A percentile compares a stretch with the other conserved stretches of the same genome.
Evolutionary conservation across 192 early-diverging fungal species (phyloP).

Genomic region (Coemansia furcata): DNA sequence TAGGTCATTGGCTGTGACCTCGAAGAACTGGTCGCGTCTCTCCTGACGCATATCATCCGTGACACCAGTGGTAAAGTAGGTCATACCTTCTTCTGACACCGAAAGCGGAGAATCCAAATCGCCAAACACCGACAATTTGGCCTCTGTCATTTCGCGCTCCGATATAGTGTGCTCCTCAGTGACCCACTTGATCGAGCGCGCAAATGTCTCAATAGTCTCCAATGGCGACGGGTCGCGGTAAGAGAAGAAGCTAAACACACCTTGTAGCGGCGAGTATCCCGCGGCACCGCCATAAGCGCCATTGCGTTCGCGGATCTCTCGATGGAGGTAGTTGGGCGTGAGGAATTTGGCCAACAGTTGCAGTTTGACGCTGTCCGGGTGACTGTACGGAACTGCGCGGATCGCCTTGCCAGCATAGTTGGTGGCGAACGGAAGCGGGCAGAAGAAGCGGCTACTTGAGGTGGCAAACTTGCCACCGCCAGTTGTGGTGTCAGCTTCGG

Average conservation of each 20-base stretch:
- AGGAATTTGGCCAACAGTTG: conserved; percentile 80
- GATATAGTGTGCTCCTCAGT: conserved; percentile 38
- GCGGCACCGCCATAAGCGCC: conserved; percentile 97
- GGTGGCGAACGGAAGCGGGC: conserved; percentile 80
- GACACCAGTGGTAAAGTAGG: conserved; percentile 72
- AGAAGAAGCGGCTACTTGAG: conserved; percentile 64
- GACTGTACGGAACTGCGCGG: conserved; percentile 80
- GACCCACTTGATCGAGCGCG: conserved; percentile 66
- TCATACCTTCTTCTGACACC: conserved; percentile 81
- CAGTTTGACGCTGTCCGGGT: conserved; percentile 74
- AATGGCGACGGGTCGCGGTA: conserved; percentile 87
- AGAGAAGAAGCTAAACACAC: conserved; percentile 84
- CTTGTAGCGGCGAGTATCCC: conserved; percentile 66
- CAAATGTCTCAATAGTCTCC: conserved; percentile 72
- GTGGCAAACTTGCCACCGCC: conserved; percentile 34
- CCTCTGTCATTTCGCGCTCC: conserved; percentile 77
- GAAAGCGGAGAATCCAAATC: conserved; percentile 80
- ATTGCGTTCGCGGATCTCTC: conserved; percentile 95
- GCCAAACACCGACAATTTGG: conserved; percentile 88
- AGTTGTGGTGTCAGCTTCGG: not conserved
- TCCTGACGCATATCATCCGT: conserved; percentile 84
- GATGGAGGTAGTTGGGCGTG: conserved; percentile 86
- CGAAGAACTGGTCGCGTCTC: conserved; percentile 76
- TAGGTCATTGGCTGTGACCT: conserved; percentile 64
- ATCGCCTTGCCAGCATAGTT: conserved; percentile 78